Evolutionary conservation across 2,329 filamentous ascomycete genomes (phyloP), one percentile per base, ranked within the genome.

Genomic region (Leptographium wingfieldii): DNA sequence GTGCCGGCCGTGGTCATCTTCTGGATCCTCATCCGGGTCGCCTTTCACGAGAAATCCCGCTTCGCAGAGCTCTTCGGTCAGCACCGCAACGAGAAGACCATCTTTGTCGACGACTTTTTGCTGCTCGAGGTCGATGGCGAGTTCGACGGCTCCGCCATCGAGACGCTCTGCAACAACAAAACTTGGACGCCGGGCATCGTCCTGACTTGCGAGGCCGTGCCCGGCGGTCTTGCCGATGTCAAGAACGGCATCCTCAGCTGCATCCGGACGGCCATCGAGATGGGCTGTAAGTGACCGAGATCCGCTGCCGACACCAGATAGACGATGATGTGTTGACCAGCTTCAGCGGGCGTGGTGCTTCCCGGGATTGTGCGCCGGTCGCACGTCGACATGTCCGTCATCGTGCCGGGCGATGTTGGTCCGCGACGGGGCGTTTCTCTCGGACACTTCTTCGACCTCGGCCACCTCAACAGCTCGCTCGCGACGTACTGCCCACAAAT

Each of bases 191-290:
- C 69, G 1, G 73, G 72, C 4, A 65, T 78, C 46, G 67, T 78
- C 25, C 70, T 78, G 65, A 70, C 72, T 25, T 76, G 77, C 60
- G 72, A 73, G 22, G 68, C 73, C n/a, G 68, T 71, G 6, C 68
- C 72, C 2, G 77, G 75, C 3, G 75, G 74, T 5, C 65, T 79
- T n/a, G 74, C 70, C 6, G 70, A 73, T 57, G 72, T 77, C 22
- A 73, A 75, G 61, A 76, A 76, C 63, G 73, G 72, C n/a, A 68
- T 75, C 43, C 66, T 78, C 57, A 73, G 72, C 60, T 78, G 76
- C 65, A 66, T 79, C 27, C 71, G 75, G 52, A 72, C 75, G 57
- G 75, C 74, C 16, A 77, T 78, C 38, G 74, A 77, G 68, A 73
- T 75, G 51, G 77, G 77, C 59, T 76, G 76, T 71, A 62, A 65